Evolutionary conservation across 164 flowering plant genomes (phyloP), one percentile per base, ranked within the genome.

Genomic region (Amborella trichopoda): DNA sequence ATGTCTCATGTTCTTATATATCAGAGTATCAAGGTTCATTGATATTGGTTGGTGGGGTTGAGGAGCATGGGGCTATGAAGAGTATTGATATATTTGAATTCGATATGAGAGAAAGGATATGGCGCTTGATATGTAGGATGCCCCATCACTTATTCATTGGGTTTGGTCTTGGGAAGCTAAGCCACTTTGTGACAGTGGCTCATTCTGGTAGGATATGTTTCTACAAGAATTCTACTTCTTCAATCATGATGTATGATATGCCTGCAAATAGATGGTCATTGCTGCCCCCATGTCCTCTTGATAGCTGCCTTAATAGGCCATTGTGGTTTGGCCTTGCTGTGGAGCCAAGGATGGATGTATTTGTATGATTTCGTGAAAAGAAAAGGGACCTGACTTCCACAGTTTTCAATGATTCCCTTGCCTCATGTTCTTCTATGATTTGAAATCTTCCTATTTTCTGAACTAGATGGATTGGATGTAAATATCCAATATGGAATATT

Each of bases 41-140:
- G 54, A 17, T 49, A 20, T 56, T 56, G 49, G 49, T 56, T 42
- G 60, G 60, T 2, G 60, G 60, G 1, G n/a, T 49, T 24, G 60
- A 49, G 37, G 60, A 56, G 49, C 8, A 41, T 41, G 60, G 60
- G 17, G 22, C 34, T 17, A 23, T 48, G 33, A 48, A 42, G 53
- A 41, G 42, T 23, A 56, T 56, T 32, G 48, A 49, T 1, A 49
- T 55, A 23, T 55, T 52, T 52, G 48, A 40, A 16, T 27, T 55
- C 11, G 59, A 55, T 30, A 23, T 12, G 17, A 23, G 13, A 26
- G 54, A 25, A 36, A 56, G 21, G 42, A 28, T 42, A 26, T 56
- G 60, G 60, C 20, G 20, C 6, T 3, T 2, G 13, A 26, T 56
- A 23, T 56, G 60, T 26, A 41, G 25, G 43, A 56, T 56, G 60